Base-by-base conservation (phyloP, 2,329 filamentous ascomycete genomes). In the Colletotrichum sp. region DNA sequence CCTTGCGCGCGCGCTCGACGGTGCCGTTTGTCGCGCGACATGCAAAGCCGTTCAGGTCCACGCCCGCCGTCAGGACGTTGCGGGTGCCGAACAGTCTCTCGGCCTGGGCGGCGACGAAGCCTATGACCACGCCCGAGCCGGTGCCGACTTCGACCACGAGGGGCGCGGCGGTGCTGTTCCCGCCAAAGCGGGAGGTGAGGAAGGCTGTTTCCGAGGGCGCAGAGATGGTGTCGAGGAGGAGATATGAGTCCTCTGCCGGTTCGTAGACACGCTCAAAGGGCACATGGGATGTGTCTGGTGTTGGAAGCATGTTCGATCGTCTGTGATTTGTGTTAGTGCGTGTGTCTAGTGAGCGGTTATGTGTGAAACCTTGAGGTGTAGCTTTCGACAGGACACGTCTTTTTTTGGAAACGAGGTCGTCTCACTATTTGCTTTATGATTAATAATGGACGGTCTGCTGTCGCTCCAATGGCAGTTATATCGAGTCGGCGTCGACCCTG, bases 191-290 rank as follows among this genome's bases (percentile, higher is more conserved):
- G 7, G 85, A 74, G 21, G 88, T 88, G 24, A 98, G 91, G 84
- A 95, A 98, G 28, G 86, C 79, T 6, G 88, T 91, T 85, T 98
- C 95, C 3, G 90, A 83, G 1, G 88, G 75, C 3, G 93, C 94
- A 0, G 96, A 96, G 60, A 99, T 90, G 0, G 96, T 98, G 86
- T 99, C 96, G 34, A 99, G 92, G 65, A 99, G 91, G 60, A 99
- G 91, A 83, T 95, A 99, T 7, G 96, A 98, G 87, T 99, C 97
- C 86, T 99, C 97, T 13, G 96, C 94, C 44, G 97, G 97, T 83
- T 98, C 96, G 86, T 99, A 99, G 80, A 99, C 93, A 71, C 94
- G 92, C 84, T 95, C 92, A 86, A 96, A 98, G 71, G 94, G 92
- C 76, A 99, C 95, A 86, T 99, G 97, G 26, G 95, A 95, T 4